Evolutionary conservation across 495 filamentous ascomycete genomes (phyloP).

Genomic region (Apodospora peruviana): DNA sequence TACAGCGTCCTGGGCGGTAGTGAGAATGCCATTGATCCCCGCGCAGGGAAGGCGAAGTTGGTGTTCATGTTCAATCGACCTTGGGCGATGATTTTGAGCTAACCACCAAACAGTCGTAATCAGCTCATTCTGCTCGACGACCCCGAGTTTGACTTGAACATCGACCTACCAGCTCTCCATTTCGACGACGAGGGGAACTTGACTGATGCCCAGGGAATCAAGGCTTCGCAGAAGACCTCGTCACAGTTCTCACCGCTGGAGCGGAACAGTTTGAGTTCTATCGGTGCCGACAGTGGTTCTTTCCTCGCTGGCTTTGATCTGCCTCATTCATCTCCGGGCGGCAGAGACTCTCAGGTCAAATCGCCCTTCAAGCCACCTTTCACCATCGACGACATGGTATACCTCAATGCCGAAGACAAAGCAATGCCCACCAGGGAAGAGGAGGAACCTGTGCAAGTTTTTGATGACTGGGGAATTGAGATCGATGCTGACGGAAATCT

Average conservation of each 20-base stretch:
- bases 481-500: constrained; percentile 39
- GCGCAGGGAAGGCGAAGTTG: constrained; percentile 69
- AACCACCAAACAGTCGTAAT: constrained; percentile 53
- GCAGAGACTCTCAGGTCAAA: neutral
- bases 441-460: constrained; percentile 17
- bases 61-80: constrained; percentile 8
- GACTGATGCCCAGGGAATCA: constrained; percentile 23
- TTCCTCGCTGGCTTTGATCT: constrained; percentile 17
- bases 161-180: constrained; percentile 20
- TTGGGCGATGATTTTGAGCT: constrained; percentile 1
- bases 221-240: constrained; percentile 39
- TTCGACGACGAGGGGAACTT: constrained; percentile 52
- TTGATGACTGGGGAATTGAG: constrained; percentile 35
- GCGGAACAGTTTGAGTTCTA: constrained; percentile 8
- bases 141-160: constrained; percentile 62
- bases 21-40: constrained; percentile 56
- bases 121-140: constrained; percentile 79
- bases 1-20: constrained; percentile 38
- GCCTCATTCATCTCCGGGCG: constrained; percentile 11
- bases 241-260: constrained; percentile 37
- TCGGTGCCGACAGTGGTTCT: constrained; percentile 9
- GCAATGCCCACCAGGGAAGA: constrained; percentile 21
- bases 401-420: constrained; percentile 13
- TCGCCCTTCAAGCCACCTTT: constrained; percentile 13
- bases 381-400: constrained; percentile 11